phyloP scores from a whole-genome alignment of 306 rosid species.

The Gleditsia sinensis region DNA sequence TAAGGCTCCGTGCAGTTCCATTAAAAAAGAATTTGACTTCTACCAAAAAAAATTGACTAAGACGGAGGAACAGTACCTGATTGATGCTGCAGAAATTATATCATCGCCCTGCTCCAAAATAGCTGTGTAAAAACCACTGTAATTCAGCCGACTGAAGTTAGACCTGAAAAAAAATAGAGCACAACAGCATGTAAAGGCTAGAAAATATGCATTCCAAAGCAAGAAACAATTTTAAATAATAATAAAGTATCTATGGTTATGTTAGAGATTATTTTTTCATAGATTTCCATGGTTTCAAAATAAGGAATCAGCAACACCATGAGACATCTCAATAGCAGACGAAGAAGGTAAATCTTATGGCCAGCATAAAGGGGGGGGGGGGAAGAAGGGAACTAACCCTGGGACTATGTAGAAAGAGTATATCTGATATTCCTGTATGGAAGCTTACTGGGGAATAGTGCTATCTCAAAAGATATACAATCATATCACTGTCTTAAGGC shows the following conservation, averaged over 20 bases:
- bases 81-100: slow-evolving; percentile 85
- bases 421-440: not conserved
- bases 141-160: slow-evolving; percentile 86
- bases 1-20: not conserved
- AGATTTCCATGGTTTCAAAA: not conserved
- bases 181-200: slow-evolving; percentile 9
- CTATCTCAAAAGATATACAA: not conserved
- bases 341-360: not conserved
- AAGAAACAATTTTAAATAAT: too few relatives aligned
- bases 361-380: too few relatives aligned
- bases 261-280: too few relatives aligned
- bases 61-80: slow-evolving; percentile 56
- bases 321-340: not conserved
- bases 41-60: not conserved
- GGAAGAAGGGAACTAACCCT: not conserved
- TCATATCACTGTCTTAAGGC: slow-evolving; percentile 13
- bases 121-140: slow-evolving; percentile 88
- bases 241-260: too few relatives aligned
- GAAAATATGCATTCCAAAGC: slow-evolving; percentile 28
- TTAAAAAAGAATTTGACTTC: too few relatives aligned
- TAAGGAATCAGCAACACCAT: slow-evolving; percentile 8
- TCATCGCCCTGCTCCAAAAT: slow-evolving; percentile 98
- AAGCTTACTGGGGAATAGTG: not conserved
- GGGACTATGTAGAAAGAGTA: not conserved
- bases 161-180: slow-evolving; percentile 57